phyloP scores from a whole-genome alignment of 2,329 filamentous ascomycete genomes.

The Dryadomyces quercivorus region DNA sequence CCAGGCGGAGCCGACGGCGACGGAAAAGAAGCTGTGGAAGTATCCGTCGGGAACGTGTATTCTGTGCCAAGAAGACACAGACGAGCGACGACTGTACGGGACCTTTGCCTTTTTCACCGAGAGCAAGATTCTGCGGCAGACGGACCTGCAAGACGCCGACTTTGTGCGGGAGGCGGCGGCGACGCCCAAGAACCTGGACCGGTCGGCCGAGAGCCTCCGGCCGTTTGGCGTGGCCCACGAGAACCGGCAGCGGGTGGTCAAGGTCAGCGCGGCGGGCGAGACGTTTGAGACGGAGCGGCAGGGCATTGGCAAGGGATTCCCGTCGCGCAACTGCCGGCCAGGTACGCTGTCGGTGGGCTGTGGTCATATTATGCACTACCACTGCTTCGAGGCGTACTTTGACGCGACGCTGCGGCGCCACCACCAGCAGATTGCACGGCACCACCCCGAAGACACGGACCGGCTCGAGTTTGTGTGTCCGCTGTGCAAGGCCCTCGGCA shows the following conservation, averaged over 20 bases:
- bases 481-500: constrained; percentile 90
- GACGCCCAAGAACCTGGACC: constrained; percentile 71
- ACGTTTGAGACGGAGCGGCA: constrained; percentile 64
- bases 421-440: constrained; percentile 81
- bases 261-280: constrained; percentile 60
- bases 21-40: constrained; percentile 63
- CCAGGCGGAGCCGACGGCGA: constrained; percentile 25
- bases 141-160: constrained; percentile 67
- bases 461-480: constrained; percentile 91
- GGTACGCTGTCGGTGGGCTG: constrained; percentile 85
- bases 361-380: constrained; percentile 97
- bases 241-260: constrained; percentile 67
- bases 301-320: constrained; percentile 81
- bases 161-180: constrained; percentile 73
- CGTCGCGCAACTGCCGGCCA: constrained; percentile 48
- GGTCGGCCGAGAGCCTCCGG: constrained; percentile 67
- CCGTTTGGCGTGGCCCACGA: constrained; percentile 87
- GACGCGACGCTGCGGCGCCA: constrained; percentile 75
- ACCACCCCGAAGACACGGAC: constrained; percentile 74
- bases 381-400: constrained; percentile 87
- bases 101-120: constrained; percentile 85
- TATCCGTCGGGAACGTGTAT: constrained; percentile 92
- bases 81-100: constrained; percentile 78
- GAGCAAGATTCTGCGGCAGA: constrained; percentile 77
- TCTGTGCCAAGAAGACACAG: constrained; percentile 89